Conservation (phyloP, 2,329 filamentous ascomycete genomes). For the Kalmusia sp. region DNA sequence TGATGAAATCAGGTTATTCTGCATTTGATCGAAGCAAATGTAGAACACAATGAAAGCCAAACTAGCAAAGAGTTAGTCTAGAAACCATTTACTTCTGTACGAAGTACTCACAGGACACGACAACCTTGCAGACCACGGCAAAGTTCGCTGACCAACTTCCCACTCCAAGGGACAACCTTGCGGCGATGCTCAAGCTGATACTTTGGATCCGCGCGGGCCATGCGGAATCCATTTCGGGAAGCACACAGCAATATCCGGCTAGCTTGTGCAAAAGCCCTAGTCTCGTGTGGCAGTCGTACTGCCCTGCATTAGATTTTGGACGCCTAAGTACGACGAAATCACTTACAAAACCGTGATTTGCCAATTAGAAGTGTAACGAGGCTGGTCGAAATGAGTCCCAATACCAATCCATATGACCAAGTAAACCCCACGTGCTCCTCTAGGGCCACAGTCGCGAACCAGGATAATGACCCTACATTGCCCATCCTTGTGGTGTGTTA, state of each 20-base stretch:
- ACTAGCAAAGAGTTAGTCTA: constrained; percentile 2
- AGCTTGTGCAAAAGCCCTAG: constrained; percentile 33
- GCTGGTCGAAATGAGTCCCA: constrained; percentile 69
- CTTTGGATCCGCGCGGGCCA: constrained; percentile 30
- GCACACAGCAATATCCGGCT: constrained; percentile 35
- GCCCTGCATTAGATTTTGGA: constrained; percentile 1
- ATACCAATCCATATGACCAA: constrained; percentile 67
- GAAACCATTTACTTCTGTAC: not conserved
- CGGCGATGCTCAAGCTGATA: constrained; percentile 31
- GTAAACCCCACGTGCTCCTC: constrained; percentile 73
- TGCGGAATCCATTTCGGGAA: constrained; percentile 32
- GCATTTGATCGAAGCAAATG: constrained; percentile 49
- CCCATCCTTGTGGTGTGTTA: too few species aligned
- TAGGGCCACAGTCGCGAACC: constrained; percentile 69
- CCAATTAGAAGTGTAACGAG: constrained; percentile 60
- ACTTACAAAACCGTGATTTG: constrained; percentile 22
- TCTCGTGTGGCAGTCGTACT: constrained; percentile 27
- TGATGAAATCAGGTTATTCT: constrained; percentile 48
- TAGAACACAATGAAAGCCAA: constrained; percentile 43
- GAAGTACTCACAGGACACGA: constrained; percentile 30
- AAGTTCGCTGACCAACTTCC: constrained; percentile 35
- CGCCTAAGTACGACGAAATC: not conserved
- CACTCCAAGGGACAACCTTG: constrained; percentile 34
- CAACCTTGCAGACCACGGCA: constrained; percentile 39
- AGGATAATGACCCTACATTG: constrained; percentile 74